These are phyloP conservation scores for Dactylella cylindrospora DNA, from an alignment of 2,329 filamentous ascomycete genomes.

Conservation along the genomic window DNA sequence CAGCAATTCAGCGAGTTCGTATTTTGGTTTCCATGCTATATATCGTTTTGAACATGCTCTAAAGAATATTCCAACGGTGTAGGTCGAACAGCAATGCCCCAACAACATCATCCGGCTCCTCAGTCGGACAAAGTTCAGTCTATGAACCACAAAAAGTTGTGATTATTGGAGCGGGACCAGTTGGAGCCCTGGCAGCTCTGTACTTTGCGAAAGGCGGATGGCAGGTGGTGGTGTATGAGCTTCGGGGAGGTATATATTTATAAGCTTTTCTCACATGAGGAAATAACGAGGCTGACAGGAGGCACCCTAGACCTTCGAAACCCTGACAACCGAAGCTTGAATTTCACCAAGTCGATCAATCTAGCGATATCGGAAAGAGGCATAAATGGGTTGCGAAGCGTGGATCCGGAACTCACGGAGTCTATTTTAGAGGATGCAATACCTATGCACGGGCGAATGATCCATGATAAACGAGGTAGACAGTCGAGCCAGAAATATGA, in stretches of 20 bases:
- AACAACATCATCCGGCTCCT: conserved; percentile 24
- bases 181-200: conserved; percentile 85
- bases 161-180: conserved; percentile 87
- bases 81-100: conserved; percentile 32
- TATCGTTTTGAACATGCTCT: conserved; percentile 4
- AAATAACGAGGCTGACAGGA: neutral
- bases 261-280: neutral
- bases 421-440: conserved; percentile 76
- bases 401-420: conserved; percentile 63
- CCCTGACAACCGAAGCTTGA: conserved; percentile 77
- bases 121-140: conserved; percentile 11
- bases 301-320: conserved; percentile 71
- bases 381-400: conserved; percentile 73
- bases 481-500: conserved; percentile 77
- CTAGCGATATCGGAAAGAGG: conserved; percentile 90
- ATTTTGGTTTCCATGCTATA: neutral
- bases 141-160: conserved; percentile 64
- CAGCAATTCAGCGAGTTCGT: neutral
- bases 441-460: conserved; percentile 95
- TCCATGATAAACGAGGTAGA: conserved; percentile 72
- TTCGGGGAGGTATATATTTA: conserved; percentile 71
- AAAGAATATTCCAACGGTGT: neutral
- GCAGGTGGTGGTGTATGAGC: conserved; percentile 89
- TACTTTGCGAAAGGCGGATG: conserved; percentile 88
- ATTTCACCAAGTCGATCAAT: conserved; percentile 99